Evolutionary conservation across 1,284 basidiomycete genomes (phyloP), one percentile per base, ranked within the genome.

Genomic region (Irpex lacteus): DNA sequence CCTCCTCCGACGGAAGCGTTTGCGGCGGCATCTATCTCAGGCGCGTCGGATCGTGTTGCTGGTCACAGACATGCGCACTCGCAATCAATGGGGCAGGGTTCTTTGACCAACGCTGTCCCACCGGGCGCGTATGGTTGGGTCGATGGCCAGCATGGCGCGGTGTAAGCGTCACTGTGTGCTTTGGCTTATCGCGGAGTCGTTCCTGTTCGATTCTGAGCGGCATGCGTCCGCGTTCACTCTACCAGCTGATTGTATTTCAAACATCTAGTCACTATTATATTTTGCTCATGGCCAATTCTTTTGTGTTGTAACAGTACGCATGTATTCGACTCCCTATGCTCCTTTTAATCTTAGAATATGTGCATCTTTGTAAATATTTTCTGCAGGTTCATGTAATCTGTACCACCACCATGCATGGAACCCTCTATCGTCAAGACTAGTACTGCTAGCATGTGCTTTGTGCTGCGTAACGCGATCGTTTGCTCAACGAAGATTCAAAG

Each of bases 1-100:
- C 73, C 11, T 4, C 70, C 72, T 63, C 73, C 71, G 15, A 69
- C 70, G 37, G 73, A 73, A 57, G 67, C 70, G 66, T 72, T 75
- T 59, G 70, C 71, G 49, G 47, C 70, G 58, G 62, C 67, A 38
- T 70, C 70, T 53, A 65, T 72, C 4, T 68, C 66, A 11, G 34
- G 54, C 26, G 21, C 9, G 9, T 7, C 66, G 61, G 26, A 53
- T 15, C 19, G 53, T 36, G 7, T 19, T 18, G 21, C 57, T 9
- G 9, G 11, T 15, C 38, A 26, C 2, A 9, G 60, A 47, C 47
- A 60, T 64, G 63, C n/a, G 32, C 60, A 62, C 19, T 40, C 61
- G 15, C 37, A 55, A n/a, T 56, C 60, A 18, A 18, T 44, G 52
- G 32, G 52, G 2, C 56, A 52, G 59, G 44, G 44, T 6, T n/a